These are phyloP conservation scores for Lepiota venenata DNA, from an alignment of 768 basidiomycete genomes.

Conservation along the genomic window DNA sequence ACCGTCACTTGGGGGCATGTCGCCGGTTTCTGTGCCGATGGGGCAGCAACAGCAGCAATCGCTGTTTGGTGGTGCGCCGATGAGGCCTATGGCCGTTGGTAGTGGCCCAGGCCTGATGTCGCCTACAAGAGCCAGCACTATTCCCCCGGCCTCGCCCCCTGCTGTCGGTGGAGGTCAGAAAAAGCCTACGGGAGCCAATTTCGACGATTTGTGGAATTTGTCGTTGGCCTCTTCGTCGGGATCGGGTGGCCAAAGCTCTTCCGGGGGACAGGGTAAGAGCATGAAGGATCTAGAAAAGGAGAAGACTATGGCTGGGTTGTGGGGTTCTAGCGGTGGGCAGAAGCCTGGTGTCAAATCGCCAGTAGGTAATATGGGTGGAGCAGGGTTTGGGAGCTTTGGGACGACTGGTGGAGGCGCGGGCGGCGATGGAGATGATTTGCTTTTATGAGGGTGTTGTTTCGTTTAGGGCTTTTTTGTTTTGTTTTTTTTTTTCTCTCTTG, in stretches of 20 bases:
- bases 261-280: constrained; percentile 47
- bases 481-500: constrained; percentile 12
- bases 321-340: constrained; percentile 45
- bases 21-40: constrained; percentile 29
- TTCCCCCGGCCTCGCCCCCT: constrained; percentile 33
- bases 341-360: constrained; percentile 16
- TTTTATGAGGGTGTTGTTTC: constrained; percentile 18
- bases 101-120: not conserved
- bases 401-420: constrained; percentile 12
- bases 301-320: constrained; percentile 77
- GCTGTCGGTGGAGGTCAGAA: constrained; percentile 24
- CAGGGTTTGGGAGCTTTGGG: constrained; percentile 26
- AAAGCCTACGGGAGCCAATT: constrained; percentile 37
- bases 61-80: constrained; percentile 28
- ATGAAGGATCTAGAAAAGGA: constrained; percentile 90
- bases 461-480: not conserved
- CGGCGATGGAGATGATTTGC: constrained; percentile 24
- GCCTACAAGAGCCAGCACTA: constrained; percentile 18
- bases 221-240: constrained; percentile 54
- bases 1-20: constrained; percentile 27
- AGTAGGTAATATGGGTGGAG: constrained; percentile 14
- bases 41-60: constrained; percentile 23
- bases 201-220: constrained; percentile 89
- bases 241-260: constrained; percentile 30
- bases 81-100: constrained; percentile 25